Evolutionary conservation across 73 alveolate genomes (phyloP).

Genomic region (Durusdinium trenchii): DNA sequence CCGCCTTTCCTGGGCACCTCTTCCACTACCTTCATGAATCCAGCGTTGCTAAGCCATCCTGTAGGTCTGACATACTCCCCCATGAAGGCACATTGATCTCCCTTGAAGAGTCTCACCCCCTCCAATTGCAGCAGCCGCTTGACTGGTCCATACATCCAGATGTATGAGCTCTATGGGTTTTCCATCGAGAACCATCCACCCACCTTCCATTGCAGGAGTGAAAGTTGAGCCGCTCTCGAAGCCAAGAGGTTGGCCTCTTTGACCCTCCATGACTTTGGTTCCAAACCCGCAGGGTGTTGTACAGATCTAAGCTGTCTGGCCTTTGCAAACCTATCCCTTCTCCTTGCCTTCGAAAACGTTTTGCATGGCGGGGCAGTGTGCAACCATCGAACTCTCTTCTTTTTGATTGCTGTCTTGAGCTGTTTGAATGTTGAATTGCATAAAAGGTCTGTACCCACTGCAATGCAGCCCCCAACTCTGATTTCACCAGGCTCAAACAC

Average conservation of each 20-base stretch:
- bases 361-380: conserved; percentile 41
- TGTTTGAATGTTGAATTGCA: not conserved
- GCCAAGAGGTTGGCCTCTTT: conserved; percentile 25
- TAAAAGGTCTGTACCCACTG: not conserved
- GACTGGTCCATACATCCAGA: not conserved
- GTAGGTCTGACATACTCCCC: not conserved
- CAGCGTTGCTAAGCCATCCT: conserved; percentile 18
- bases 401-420: not conserved
- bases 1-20: not conserved
- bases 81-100: not conserved
- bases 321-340: not conserved
- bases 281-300: not conserved
- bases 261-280: not conserved
- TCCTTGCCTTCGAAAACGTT: not conserved
- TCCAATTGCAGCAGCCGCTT: not conserved
- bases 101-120: not conserved
- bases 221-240: not conserved
- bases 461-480: not conserved
- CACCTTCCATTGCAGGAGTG: not conserved
- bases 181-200: conserved; percentile 46
- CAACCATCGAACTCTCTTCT: not conserved
- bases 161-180: not conserved
- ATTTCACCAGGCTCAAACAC: not conserved
- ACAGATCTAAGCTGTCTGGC: not conserved
- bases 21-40: not conserved